Conservation (phyloP, 1,284 basidiomycete species). For the Vanrija humicola region DNA sequence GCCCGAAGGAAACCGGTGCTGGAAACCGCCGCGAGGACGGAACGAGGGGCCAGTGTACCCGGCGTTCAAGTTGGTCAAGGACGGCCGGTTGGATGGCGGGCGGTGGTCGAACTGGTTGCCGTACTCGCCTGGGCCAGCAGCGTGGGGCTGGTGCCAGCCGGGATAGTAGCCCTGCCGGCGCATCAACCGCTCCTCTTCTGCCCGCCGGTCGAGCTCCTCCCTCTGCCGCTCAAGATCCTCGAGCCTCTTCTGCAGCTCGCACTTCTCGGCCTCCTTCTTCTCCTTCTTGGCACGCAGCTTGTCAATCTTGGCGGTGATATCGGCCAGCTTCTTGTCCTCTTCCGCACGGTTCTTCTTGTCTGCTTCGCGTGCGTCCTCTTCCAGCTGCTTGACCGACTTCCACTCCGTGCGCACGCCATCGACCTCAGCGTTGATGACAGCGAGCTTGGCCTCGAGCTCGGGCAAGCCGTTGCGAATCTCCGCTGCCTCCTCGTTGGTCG, state of each 20-base stretch:
- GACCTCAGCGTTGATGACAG: constrained; percentile 25
- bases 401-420: constrained; percentile 31
- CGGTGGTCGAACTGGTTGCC: no score
- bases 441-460: constrained; percentile 30
- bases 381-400: constrained; percentile 29
- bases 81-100: not conserved
- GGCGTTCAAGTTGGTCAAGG: constrained; percentile 1
- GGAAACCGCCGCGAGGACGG: constrained; percentile 33
- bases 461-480: constrained; percentile 33
- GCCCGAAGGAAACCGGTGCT: constrained; percentile 34
- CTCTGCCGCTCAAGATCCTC: constrained; percentile 40
- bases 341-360: constrained; percentile 38
- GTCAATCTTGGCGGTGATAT: constrained; percentile 64
- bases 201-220: constrained; percentile 36
- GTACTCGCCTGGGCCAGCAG: not conserved
- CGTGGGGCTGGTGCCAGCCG: not conserved
- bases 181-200: constrained; percentile 30
- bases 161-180: constrained; percentile 19
- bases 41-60: constrained; percentile 20
- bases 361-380: constrained; percentile 37
- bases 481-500: constrained; percentile 37
- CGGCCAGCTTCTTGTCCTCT: constrained; percentile 42
- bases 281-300: constrained; percentile 62
- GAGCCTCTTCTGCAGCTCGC: constrained; percentile 37
- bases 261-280: constrained; percentile 40